A percentile compares a stretch with the other conserved stretches of the same genome.
Conservation (phyloP, 2,329 filamentous ascomycete genomes). For the Hypoxylon sp. region DNA sequence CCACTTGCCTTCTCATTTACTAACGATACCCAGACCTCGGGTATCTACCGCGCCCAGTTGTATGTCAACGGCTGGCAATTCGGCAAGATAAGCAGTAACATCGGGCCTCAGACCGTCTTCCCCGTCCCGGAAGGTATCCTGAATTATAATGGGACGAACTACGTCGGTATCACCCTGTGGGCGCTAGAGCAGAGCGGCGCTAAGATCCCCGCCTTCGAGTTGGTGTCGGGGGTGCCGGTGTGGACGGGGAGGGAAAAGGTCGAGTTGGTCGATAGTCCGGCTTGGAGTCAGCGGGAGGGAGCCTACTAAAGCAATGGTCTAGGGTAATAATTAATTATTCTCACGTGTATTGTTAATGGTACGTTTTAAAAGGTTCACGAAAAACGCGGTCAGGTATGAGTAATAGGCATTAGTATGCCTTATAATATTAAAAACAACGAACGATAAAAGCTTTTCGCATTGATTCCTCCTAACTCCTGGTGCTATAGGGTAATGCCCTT, state of each 20-base stretch:
- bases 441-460: neutral
- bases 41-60: conserved; percentile 72
- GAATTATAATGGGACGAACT: conserved; percentile 80
- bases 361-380: neutral
- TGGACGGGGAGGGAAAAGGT: conserved; percentile 45
- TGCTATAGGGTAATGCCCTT: neutral
- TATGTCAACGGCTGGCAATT: conserved; percentile 86
- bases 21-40: conserved; percentile 55
- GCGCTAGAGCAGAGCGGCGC: conserved; percentile 71
- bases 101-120: conserved; percentile 80
- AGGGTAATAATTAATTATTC: neutral
- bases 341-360: conserved; percentile 2
- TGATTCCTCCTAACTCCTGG: neutral
- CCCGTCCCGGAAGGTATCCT: conserved; percentile 82
- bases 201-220: conserved; percentile 61
- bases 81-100: conserved; percentile 71
- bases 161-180: conserved; percentile 79
- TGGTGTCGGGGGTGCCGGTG: conserved; percentile 61
- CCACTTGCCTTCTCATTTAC: conserved; percentile 73
- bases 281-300: conserved; percentile 32
- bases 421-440: neutral
- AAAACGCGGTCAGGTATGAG: neutral
- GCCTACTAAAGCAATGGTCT: conserved; percentile 36
- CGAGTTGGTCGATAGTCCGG: conserved; percentile 37
- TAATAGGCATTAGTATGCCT: neutral